A percentile compares a stretch with the other conserved stretches of the same genome.
Conservation (phyloP, 495 filamentous ascomycete genomes). For the Pseudoneurospora amorphoporcata region DNA sequence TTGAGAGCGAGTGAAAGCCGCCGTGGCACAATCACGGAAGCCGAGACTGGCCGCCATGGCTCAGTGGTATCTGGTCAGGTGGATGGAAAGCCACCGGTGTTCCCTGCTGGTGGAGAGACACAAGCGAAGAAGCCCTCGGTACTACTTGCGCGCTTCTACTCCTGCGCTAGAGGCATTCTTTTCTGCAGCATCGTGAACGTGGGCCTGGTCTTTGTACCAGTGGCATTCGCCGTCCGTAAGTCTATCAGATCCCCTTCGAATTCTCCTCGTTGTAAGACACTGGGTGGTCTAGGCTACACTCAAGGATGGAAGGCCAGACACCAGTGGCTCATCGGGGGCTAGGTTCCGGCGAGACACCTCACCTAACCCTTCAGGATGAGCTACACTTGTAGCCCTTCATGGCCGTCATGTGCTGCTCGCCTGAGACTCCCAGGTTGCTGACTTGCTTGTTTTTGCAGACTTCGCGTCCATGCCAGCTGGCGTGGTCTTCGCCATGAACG, state of each 20-base stretch:
- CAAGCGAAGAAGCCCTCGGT: conserved; percentile 4
- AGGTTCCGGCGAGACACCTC: not conserved
- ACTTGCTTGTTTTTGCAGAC: conserved; percentile 63
- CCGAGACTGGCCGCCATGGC: not conserved
- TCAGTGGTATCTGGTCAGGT: not conserved
- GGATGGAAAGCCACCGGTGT: not conserved
- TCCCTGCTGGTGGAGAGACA: not conserved
- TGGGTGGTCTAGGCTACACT: not conserved
- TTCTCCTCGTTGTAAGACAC: not conserved
- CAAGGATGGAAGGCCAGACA: not conserved
- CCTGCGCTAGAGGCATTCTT: conserved; percentile 42
- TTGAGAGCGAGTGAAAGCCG: not conserved
- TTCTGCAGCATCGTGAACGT: conserved; percentile 65
- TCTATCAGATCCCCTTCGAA: conserved; percentile 3
- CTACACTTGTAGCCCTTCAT: not conserved
- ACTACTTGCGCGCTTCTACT: conserved; percentile 32
- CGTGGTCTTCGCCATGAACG: conserved; percentile 49
- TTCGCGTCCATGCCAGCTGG: conserved; percentile 33
- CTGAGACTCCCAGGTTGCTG: conserved; percentile 46
- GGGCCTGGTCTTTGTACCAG: conserved; percentile 67
- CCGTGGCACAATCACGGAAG: not conserved
- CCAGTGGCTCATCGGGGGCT: not conserved
- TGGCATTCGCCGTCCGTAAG: conserved; percentile 58
- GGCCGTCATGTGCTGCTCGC: not conserved
- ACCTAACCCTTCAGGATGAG: not conserved